Base-by-base conservation (phyloP, 179 eudicot genomes). In the Pouteria campechiana region DNA sequence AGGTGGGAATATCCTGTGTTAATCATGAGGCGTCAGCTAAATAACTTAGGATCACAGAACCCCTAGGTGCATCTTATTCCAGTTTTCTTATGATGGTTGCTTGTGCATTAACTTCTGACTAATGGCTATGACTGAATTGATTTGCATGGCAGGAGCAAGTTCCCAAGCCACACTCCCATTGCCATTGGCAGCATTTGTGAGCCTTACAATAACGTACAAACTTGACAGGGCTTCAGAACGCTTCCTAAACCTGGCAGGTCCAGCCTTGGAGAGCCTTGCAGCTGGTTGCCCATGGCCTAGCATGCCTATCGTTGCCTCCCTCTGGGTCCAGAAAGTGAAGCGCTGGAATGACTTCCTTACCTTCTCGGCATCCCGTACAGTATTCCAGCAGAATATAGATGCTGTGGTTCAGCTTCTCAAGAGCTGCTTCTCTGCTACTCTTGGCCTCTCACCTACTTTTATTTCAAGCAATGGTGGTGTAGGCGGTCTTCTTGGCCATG, bases 241-340 rank as follows among this genome's bases (percentile, higher is more conserved):
- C 25, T 79, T 92, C 39, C 99, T 87, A 19, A 75, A 92, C 52
- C 80, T 92, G 12, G 99, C 96, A 0, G 98, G 98, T n/a, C 96
- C 98, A 0, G 95, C 96, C 38, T 59, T 90, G 35, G 98, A 86
- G 57, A 64, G 94, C 24, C 96, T 87, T 44, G 96, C 99, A 24
- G 99, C 99, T 0, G 99, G 90, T 36, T 92, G 99, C 55, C 99
- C 99, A 6, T 92, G 99, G 99, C 99, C 99, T n/a, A 82, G 99
- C 71, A 75, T 92, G 90, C 96, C 96, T 7, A 87, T 92, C 11
- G 94, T 92, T 41, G 80, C 99, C 49, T 87, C 99, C 28, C 41
- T 92, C 17, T 92, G 99, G 99, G 75, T 94, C 30, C 99, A 87
- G 61, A 92, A 92, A 69, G 96, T 73, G 7, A 79, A 75, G 46